phyloP scores from a whole-genome alignment of 2,329 filamentous ascomycete species.

The Fonsecaea erecta region DNA sequence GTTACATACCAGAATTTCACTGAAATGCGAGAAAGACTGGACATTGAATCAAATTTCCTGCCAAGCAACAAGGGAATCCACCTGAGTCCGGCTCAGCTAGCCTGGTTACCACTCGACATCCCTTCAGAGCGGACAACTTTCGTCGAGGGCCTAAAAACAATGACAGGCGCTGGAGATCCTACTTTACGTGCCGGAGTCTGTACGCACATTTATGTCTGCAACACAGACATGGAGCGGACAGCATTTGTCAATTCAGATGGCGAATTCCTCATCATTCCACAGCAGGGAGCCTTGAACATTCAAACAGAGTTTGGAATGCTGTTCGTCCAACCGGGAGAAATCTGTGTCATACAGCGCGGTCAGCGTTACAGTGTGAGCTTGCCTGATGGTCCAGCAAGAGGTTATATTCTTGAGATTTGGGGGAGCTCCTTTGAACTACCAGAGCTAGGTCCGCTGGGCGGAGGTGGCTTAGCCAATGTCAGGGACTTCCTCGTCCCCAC shows the following conservation, averaged over 20 bases:
- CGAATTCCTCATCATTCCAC: slow-evolving; percentile 75
- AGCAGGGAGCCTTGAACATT: slow-evolving; percentile 69
- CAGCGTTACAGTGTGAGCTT: slow-evolving; percentile 73
- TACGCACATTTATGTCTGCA: no score
- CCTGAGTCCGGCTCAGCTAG: slow-evolving; percentile 76
- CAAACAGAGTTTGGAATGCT: slow-evolving; percentile 68
- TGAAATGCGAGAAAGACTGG: slow-evolving; percentile 47
- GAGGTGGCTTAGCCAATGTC: slow-evolving; percentile 71
- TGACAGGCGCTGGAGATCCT: slow-evolving; percentile 76
- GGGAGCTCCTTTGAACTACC: slow-evolving; percentile 72
- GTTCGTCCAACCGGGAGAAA: slow-evolving; percentile 75
- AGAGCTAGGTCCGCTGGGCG: slow-evolving; percentile 73
- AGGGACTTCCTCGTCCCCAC: slow-evolving; percentile 76
- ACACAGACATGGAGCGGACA: slow-evolving; percentile 72
- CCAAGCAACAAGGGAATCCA: slow-evolving; percentile 2
- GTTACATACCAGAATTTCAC: slow-evolving; percentile 61
- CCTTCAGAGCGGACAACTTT: no score
- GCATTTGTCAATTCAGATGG: slow-evolving; percentile 86
- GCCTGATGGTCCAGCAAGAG: slow-evolving; percentile 64
- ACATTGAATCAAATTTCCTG: no score
- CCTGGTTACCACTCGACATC: slow-evolving; percentile 80
- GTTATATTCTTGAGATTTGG: slow-evolving; percentile 76
- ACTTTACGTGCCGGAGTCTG: slow-evolving; percentile 73
- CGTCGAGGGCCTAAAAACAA: slow-evolving; percentile 63
- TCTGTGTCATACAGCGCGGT: slow-evolving; percentile 74